Base-by-base conservation (phyloP, 176 grass and related monocot species). In the Pharus latifolius region DNA sequence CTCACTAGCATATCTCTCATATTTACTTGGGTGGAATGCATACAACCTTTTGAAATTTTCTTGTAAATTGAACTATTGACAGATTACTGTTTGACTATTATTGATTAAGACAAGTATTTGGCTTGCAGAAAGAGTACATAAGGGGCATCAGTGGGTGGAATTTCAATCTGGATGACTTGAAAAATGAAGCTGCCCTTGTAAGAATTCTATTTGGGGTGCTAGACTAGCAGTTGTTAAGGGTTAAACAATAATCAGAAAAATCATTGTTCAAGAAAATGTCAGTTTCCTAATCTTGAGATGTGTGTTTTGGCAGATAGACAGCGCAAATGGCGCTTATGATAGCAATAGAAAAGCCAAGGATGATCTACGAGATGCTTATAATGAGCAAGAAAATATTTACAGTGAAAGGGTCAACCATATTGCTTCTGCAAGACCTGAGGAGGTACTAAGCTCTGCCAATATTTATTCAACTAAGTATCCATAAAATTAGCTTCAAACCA, bases 141-240 rank as follows among this genome's bases (percentile, higher is more conserved):
- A 73, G 75, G 51, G 95, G 90, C 72, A 94, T 99, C 61, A 99
- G 95, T 79, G 95, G 90, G 60, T 99, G 95, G 95, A 99, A 99
- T 76, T 99, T 99, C 78, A 99, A 99, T 88, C 63, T 99, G 46
- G 95, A 99, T 56, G 95, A 99, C 29, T 88, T 99, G 77, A 99
- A 94, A 86, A 67, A 83, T 73, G 86, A 89, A 72, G 90, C 90
- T 76, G 84, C 95, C 51, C 87, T 93, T 83, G 95, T 99, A 94
- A 78, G 92, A 56, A 56, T 55, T 46, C 24, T 74, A 46, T 67
- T 72, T 34, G 12, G 37, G 32, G 23, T 52, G 12, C 69, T 4
- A 14, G 26, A 63, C 16, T 82, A 65, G 33, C 53, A 51, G 9
- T 25, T 78, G 19, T 29, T 65, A 49, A 27, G 23, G 37, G 7